A percentile compares a stretch with the other conserved stretches of the same genome.
phyloP scores from a whole-genome alignment of 2,329 filamentous ascomycete species.

The Tolypocladium inflatum region DNA sequence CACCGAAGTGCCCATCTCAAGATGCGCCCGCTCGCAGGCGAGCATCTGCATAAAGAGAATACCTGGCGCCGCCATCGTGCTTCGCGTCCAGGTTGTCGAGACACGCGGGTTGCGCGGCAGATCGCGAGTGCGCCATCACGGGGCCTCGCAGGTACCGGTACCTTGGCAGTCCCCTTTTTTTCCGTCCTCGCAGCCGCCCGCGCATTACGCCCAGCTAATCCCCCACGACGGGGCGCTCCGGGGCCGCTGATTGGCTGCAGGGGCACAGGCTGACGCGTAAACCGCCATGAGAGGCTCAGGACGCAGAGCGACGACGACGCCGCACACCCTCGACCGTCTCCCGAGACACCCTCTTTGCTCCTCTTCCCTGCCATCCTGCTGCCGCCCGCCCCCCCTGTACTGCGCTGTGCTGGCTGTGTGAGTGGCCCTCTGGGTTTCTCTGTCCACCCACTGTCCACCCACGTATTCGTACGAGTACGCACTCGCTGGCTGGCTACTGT shows the following conservation, averaged over 20 bases:
- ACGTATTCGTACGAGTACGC: not conserved
- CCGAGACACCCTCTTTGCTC: slow-evolving; percentile 2
- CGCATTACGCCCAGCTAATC: not conserved
- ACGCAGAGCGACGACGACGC: not conserved
- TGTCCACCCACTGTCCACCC: not conserved
- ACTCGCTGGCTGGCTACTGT: not conserved
- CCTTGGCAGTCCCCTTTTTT: slow-evolving; percentile 5
- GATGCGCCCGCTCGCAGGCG: not conserved
- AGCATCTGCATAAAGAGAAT: no score
- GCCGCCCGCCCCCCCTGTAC: not conserved
- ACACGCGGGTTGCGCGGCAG: not conserved
- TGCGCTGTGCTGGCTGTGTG: not conserved
- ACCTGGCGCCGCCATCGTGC: not conserved
- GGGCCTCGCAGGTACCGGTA: slow-evolving; percentile 15
- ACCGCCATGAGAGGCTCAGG: slow-evolving; percentile 15
- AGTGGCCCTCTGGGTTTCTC: not conserved
- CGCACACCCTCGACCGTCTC: slow-evolving; percentile 1
- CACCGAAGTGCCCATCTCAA: no score
- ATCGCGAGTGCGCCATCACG: not conserved
- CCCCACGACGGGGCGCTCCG: slow-evolving; percentile 2
- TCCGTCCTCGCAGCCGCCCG: not conserved
- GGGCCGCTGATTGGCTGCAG: slow-evolving; percentile 17
- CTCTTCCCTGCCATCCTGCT: not conserved
- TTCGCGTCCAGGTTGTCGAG: not conserved
- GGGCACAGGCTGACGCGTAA: slow-evolving; percentile 26